Base-by-base conservation (phyloP, 345 rosid genomes). In the Bretschneidera sinensis region DNA sequence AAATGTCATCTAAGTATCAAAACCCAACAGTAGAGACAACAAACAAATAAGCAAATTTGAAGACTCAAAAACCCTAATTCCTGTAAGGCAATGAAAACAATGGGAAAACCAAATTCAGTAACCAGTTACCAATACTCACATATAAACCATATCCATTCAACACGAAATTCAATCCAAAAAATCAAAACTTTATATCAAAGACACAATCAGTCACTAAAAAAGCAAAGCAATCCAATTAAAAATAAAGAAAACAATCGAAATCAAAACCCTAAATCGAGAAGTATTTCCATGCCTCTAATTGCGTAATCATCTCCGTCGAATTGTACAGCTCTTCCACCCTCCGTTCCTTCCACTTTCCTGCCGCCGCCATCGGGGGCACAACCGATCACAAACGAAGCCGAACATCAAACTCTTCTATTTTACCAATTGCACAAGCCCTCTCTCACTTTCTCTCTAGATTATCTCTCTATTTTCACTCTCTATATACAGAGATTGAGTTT, bases 261-360 rank as follows among this genome's bases (percentile, higher is more conserved):
- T 7, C 39, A 54, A 76, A 68, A n/a, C 65, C 72, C 79, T 74
- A 61, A 74, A 67, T 66, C 43, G 59, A 60, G 70, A 63, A 71
- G 21, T 48, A 51, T 57, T 68, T 62, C 64, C 85, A 67, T 83
- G 79, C 81, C 85, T 87, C 78, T 21, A 76, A 75, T 67, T 50
- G 67, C 51, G 14, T 61, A 74, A 81, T 69, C 71, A 79, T 43
- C 43, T 52, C 63, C 70, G 76, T 28, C 56, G 67, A 78, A 72
- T 78, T 67, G 61, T 51, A 76, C 17, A 71, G 62, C 68, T 72
- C 70, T 13, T 57, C 61, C 60, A 83, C 69, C 59, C 57, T 48
- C 71, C 70, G 51, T 57, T 70, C 69, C 74, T 61, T 68, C 69
- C 56, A 51, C 71, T 76, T 55, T 55, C 74, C 77, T 68, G 63